Evolutionary conservation across 2,329 filamentous ascomycete species (phyloP).

Genomic region (Neopestalotiopsis clavispora): DNA sequence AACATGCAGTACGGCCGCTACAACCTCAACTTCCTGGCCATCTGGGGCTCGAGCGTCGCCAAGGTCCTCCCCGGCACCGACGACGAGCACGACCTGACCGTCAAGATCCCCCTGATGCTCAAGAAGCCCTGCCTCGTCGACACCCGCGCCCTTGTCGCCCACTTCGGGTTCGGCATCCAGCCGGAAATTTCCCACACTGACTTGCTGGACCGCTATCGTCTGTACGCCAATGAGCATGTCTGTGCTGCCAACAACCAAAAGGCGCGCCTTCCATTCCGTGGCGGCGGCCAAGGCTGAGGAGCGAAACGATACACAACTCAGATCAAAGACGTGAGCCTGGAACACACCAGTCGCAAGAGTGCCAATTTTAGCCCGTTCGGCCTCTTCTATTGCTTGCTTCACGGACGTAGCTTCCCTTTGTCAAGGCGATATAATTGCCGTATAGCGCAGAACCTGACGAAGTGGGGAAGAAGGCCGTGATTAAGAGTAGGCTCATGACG

Average conservation of each 20-base stretch:
- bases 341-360: no score
- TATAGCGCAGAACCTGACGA: no score
- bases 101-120: slow-evolving; percentile 42
- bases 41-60: slow-evolving; percentile 58
- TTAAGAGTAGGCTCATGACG: no score
- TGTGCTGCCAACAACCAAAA: slow-evolving; percentile 40
- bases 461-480: no score
- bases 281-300: not conserved
- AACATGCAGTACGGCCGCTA: slow-evolving; percentile 55
- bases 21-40: slow-evolving; percentile 58
- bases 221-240: slow-evolving; percentile 56
- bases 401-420: no score
- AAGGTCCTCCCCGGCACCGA: slow-evolving; percentile 47
- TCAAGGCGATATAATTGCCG: no score
- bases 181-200: slow-evolving; percentile 55
- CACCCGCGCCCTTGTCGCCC: slow-evolving; percentile 56
- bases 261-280: not conserved
- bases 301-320: not conserved
- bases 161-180: slow-evolving; percentile 55
- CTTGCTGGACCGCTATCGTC: slow-evolving; percentile 56
- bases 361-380: no score
- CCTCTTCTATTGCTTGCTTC: no score
- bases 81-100: slow-evolving; percentile 51
- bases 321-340: no score
- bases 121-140: slow-evolving; percentile 54